Evolutionary conservation across 306 rosid genomes (phyloP).

Genomic region (Abrus precatorius): DNA sequence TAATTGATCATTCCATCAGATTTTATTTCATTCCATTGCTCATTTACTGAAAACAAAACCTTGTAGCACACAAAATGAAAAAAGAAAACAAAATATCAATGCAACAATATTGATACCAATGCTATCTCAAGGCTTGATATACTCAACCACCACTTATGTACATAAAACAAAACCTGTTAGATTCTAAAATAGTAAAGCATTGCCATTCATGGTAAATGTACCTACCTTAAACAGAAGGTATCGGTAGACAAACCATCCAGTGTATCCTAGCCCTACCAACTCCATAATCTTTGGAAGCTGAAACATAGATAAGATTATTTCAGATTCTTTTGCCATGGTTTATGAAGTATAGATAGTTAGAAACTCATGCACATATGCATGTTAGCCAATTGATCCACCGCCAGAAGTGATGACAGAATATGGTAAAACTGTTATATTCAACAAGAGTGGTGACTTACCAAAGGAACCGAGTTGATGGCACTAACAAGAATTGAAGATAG

Average conservation of each 20-base stretch:
- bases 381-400: neutral
- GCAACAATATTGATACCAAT: conserved; percentile 15
- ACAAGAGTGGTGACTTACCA: conserved; percentile 63
- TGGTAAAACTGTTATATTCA: neutral
- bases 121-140: conserved; percentile 1
- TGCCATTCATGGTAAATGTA: neutral
- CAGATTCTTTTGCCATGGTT: conserved; percentile 37
- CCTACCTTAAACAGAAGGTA: conserved; percentile 97
- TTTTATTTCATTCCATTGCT: neutral
- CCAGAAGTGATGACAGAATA: conserved; percentile 6
- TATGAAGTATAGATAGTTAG: neutral
- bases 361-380: conserved; percentile 30
- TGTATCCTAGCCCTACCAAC: conserved; percentile 97
- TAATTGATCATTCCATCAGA: neutral
- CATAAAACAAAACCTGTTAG: conserved; percentile 26
- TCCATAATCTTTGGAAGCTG: conserved; percentile 98
- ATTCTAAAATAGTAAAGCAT: conserved; percentile 20
- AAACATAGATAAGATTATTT: conserved; percentile 28
- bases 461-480: conserved; percentile 95
- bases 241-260: conserved; percentile 99
- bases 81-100: neutral
- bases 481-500: conserved; percentile 84
- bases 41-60: neutral
- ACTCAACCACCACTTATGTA: neutral
- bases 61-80: neutral